phyloP scores from a whole-genome alignment of 2,329 filamentous ascomycete species.

The Ilyonectria robusta region DNA sequence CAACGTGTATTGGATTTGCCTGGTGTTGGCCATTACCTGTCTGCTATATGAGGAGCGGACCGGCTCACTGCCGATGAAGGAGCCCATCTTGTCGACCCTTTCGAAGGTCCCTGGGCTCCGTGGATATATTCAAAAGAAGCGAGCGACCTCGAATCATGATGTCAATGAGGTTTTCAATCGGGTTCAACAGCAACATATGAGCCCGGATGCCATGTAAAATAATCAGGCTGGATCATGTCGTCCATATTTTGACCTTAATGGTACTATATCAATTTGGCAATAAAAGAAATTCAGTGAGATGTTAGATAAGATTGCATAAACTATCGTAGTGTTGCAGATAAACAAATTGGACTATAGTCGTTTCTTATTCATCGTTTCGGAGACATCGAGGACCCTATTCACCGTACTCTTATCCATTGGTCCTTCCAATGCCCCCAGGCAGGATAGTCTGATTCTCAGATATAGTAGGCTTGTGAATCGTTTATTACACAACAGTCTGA shows the following conservation, averaged over 20 bases:
- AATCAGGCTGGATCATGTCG: neutral
- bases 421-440: neutral
- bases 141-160: conserved; percentile 6
- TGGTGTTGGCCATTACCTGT: conserved; percentile 49
- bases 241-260: neutral
- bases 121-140: conserved; percentile 25
- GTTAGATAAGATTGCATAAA: neutral
- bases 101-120: conserved; percentile 28
- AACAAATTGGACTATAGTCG: no score
- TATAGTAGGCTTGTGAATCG: no score
- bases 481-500: neutral
- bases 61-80: conserved; percentile 22
- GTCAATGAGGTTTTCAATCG: conserved; percentile 27
- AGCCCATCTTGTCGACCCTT: neutral
- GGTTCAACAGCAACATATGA: conserved; percentile 24
- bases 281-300: neutral
- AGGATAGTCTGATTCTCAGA: no score
- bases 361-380: no score
- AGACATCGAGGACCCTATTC: no score
- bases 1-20: conserved; percentile 83
- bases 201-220: neutral
- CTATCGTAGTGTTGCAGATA: no score
- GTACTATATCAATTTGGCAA: neutral
- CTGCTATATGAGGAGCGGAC: conserved; percentile 32
- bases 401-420: no score